Percentiles rank a stretch among this genome's conserved stretches.
These are phyloP conservation scores for Favolaschia claudopus DNA, from an alignment of 768 basidiomycete genomes.

Conservation along the genomic window DNA sequence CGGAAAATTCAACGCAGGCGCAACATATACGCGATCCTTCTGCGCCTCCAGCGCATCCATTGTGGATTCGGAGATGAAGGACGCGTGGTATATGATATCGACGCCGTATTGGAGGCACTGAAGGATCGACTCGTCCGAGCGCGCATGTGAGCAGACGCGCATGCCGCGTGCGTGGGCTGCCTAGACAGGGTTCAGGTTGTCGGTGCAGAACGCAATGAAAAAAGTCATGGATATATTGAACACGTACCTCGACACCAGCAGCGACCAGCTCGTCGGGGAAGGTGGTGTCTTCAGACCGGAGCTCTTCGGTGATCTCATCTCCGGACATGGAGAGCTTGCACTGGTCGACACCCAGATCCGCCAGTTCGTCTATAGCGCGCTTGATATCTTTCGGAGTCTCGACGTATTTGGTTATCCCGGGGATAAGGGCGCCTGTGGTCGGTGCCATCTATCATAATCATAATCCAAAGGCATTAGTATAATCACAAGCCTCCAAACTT, in stretches of 20 bases:
- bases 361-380: slow-evolving; percentile 31
- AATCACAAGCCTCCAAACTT: neutral
- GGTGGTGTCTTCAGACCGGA: slow-evolving; percentile 44
- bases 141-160: slow-evolving; percentile 46
- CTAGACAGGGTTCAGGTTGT: neutral
- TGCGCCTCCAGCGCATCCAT: slow-evolving; percentile 46
- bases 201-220: neutral
- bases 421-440: slow-evolving; percentile 36
- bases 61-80: slow-evolving; percentile 44
- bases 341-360: slow-evolving; percentile 31
- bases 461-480: neutral
- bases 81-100: slow-evolving; percentile 37
- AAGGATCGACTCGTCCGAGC: slow-evolving; percentile 40
- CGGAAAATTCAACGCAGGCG: slow-evolving; percentile 40
- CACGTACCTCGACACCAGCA: slow-evolving; percentile 37
- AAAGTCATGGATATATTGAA: neutral
- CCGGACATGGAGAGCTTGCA: slow-evolving; percentile 46
- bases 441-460: slow-evolving; percentile 34
- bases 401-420: slow-evolving; percentile 42
- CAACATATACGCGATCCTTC: slow-evolving; percentile 42
- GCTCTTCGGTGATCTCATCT: slow-evolving; percentile 42
- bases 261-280: slow-evolving; percentile 42
- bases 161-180: slow-evolving; percentile 42
- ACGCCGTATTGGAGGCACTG: slow-evolving; percentile 46
- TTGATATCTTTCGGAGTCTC: slow-evolving; percentile 39